These are phyloP conservation scores for Naematelia encephala DNA, from an alignment of 768 basidiomycete genomes.

Conservation along the genomic window DNA sequence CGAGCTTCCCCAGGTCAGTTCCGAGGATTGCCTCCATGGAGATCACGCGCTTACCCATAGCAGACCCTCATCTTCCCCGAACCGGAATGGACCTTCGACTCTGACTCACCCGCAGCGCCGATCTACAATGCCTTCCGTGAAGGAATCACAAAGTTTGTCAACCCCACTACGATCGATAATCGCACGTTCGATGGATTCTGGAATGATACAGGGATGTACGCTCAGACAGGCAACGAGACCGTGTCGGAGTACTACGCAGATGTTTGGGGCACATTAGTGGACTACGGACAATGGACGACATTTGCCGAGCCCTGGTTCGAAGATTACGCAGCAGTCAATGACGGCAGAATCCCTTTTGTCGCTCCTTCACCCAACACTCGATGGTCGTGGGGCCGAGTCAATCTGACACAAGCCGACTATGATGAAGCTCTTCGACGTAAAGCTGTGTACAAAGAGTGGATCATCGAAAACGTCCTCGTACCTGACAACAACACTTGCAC, in stretches of 20 bases:
- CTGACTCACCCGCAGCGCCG: constrained; percentile 19
- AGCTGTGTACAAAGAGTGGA: constrained; percentile 31
- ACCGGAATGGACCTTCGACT: constrained; percentile 24
- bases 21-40: background rate
- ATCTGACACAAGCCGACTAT: constrained; percentile 18
- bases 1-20: constrained; percentile 26
- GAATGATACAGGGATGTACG: constrained; percentile 27
- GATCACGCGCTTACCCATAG: background rate
- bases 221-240: constrained; percentile 10
- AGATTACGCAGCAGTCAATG: constrained; percentile 32
- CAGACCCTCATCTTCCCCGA: constrained; percentile 30
- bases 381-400: constrained; percentile 31
- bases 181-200: constrained; percentile 26
- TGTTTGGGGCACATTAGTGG: constrained; percentile 23
- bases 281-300: constrained; percentile 23
- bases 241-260: constrained; percentile 14
- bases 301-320: constrained; percentile 33
- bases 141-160: constrained; percentile 21
- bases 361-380: constrained; percentile 24
- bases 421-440: constrained; percentile 21
- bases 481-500: constrained; percentile 31
- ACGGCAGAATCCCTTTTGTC: constrained; percentile 34
- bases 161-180: constrained; percentile 19
- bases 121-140: constrained; percentile 31
- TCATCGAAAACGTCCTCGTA: constrained; percentile 18